Percentiles rank a stretch among this genome's conserved stretches.
phyloP scores from a whole-genome alignment of 805 yeast genomes.

The Candida glaebosa region DNA sequence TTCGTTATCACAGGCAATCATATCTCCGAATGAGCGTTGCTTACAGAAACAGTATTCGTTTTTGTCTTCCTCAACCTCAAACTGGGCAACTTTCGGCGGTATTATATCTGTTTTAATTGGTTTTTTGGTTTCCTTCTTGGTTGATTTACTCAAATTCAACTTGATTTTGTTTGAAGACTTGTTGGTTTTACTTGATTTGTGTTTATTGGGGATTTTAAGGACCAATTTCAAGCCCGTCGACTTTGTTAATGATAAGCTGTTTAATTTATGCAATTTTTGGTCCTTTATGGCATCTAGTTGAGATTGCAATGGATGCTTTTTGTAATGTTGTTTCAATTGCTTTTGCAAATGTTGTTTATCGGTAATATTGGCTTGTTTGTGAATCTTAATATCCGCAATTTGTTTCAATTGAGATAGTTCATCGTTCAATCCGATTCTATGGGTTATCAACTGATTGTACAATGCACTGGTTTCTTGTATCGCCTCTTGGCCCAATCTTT shows the following conservation, averaged over 20 bases:
- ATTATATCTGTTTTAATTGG: not conserved
- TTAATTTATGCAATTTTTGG: conserved; percentile 12
- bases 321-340: conserved; percentile 32
- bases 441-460: conserved; percentile 28
- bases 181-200: not conserved
- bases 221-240: conserved; percentile 14
- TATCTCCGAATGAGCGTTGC: conserved; percentile 89
- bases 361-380: conserved; percentile 8
- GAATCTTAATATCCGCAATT: conserved; percentile 12
- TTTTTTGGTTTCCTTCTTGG: conserved; percentile 1
- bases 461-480: conserved; percentile 25
- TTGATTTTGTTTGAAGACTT: conserved; percentile 3
- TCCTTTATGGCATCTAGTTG: conserved; percentile 37
- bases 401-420: conserved; percentile 24
- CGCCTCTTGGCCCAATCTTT: conserved; percentile 16
- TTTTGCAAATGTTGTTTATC: conserved; percentile 21
- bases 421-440: conserved; percentile 20
- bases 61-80: conserved; percentile 17
- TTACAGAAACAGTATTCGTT: conserved; percentile 81
- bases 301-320: conserved; percentile 31
- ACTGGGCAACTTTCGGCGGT: not conserved
- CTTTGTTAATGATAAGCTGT: not conserved
- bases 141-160: conserved; percentile 9
- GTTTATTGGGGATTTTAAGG: conserved; percentile 10
- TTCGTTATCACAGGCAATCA: conserved; percentile 91